Base-by-base conservation (phyloP, 352 stramenopile species). In the Phytophthora rubi region DNA sequence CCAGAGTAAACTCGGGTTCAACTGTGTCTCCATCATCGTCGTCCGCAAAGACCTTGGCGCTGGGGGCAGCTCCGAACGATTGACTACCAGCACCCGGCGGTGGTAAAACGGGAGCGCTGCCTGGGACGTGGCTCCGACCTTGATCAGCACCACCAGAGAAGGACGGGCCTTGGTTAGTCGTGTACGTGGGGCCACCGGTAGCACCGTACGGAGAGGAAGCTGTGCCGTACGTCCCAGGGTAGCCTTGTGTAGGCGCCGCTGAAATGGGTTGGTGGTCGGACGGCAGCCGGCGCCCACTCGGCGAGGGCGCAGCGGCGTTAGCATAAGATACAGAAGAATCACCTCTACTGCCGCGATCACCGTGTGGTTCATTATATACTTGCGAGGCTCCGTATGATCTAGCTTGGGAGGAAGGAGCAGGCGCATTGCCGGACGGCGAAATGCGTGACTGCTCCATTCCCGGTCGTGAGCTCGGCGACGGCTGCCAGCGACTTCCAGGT, bases 1-100 rank as follows among this genome's bases (percentile, higher is more conserved):
- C 77, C 51, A 93, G 73, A 5, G 74, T 90, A 69, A 93, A 93
- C 71, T 92, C 82, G 5, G 85, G 81, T 18, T 76, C 84, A 28
- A 62, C 68, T 16, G 73, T 79, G 4, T 91, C 85, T 8, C 15
- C 77, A 61, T 91, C 83, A 56, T 93, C 86, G 39, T 93, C 86
- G 52, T 93, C 86, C 6, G 59, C 72, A 12, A 80, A 48, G 47
- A 75, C 55, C 53, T 72, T 76, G 42, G 65, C 28, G 12, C 28
- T 59, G n/a, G 56, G 28, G 23, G 39, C 39, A 2, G 15, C 12
- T n/a, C 51, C 62, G 51, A 63, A 68, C 30, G 59, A 63, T 73
- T 72, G 73, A 58, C 37, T 64, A 71, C 59, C 66, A 60, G 57
- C 65, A 53, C 26, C 69, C 70, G 64, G 35, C 15, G 53, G 35